Evolutionary conservation across 176 grass and related monocot genomes (phyloP), one percentile per base, ranked within the genome.

Genomic region (Carex parvula): DNA sequence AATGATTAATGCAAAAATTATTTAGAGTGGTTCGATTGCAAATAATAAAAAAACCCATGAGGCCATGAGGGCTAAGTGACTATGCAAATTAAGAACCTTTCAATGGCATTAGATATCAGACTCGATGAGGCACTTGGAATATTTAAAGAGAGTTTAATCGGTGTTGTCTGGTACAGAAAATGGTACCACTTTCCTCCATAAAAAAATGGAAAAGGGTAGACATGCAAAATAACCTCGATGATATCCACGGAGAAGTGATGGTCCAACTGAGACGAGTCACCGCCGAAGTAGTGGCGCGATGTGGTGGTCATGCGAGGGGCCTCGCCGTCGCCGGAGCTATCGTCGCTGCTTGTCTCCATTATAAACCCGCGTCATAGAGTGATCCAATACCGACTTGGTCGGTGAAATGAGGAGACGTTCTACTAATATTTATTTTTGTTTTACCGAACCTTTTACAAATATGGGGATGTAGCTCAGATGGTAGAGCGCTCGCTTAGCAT

Each of bases 251-350:
- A 86, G 79, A 94, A 89, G 48, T 85, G 63, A 26, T 94, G 90
- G 72, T 91, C 39, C 30, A 22, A 1, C 10, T 87, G 84, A 26
- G 87, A 88, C 0, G 90, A 87, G 18, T 60, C 62, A 50, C 87
- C 86, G 53, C 95, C 95, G 69, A 94, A 97, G 87, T 91, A 97
- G 84, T 94, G 84, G 50, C 58, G 89, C 0, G 95, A 97, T 1
- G 92, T 20, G 0, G 89, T 91, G 54, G 87, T 90, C 90, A 90
- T 94, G 2, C 71, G 81, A 18, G 60, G 14, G 0, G 76, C 42
- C 11, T 55, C 42, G 79, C n/a, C n/a, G n/a, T n/a, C n/a, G n/a
- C 29, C 29, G 14, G 70, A 41, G 35, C 53, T 44, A 46, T 17
- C 37, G 5, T 3, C 14, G 37, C 1, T 8, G 18, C 29, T 39